phyloP scores from a whole-genome alignment of 129 eudicot genomes.

The Centrapalus pauciflorus region DNA sequence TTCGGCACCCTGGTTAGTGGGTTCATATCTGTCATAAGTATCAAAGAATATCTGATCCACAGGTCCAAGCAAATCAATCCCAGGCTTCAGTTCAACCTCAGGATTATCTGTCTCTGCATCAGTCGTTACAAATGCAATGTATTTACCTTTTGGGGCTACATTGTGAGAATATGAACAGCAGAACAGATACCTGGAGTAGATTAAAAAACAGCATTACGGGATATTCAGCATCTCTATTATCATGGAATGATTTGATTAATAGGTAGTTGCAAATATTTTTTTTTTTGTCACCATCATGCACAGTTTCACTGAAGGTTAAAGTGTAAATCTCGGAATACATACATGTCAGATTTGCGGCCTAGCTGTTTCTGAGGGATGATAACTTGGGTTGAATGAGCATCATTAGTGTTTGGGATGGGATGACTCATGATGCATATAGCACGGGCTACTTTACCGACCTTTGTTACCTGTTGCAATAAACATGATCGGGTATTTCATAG shows the following conservation, averaged over 20 bases:
- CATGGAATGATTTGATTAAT: background rate
- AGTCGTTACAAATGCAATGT: slow-evolving; percentile 65
- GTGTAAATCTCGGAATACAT: slow-evolving; percentile 15
- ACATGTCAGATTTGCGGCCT: slow-evolving; percentile 71
- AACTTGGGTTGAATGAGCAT: slow-evolving; percentile 63
- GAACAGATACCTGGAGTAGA: slow-evolving; percentile 49
- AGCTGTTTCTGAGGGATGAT: slow-evolving; percentile 68
- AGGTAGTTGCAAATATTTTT: too few relatives aligned
- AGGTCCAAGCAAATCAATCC: slow-evolving; percentile 63
- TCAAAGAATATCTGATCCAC: slow-evolving; percentile 63
- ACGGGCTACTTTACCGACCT: slow-evolving; percentile 69
- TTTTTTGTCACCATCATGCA: too few relatives aligned
- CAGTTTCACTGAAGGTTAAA: background rate
- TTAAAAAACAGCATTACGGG: background rate
- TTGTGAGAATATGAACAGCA: slow-evolving; percentile 72
- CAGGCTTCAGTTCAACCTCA: slow-evolving; percentile 54
- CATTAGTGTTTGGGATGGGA: slow-evolving; percentile 58
- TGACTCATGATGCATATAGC: slow-evolving; percentile 73
- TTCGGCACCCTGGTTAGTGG: slow-evolving; percentile 35
- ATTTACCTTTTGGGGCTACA: slow-evolving; percentile 65
- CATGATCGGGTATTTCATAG: background rate
- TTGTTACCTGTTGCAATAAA: slow-evolving; percentile 40
- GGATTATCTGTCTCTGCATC: slow-evolving; percentile 64
- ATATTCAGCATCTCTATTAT: background rate
- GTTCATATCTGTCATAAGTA: slow-evolving; percentile 63